These are phyloP conservation scores for Diplodia scrobiculata DNA, from an alignment of 2,329 filamentous ascomycete species.

Conservation along the genomic window DNA sequence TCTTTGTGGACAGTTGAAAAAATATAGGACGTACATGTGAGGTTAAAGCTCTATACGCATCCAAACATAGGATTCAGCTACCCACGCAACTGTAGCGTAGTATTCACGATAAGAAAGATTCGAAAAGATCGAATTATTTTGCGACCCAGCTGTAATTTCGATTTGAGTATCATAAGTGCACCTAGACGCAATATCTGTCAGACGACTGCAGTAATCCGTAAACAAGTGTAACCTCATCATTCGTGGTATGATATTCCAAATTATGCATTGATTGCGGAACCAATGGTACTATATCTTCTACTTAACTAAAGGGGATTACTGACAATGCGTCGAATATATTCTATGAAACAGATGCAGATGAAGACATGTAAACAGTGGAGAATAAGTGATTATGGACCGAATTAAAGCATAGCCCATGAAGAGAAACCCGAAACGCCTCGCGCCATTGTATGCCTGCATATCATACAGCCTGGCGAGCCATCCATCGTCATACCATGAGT, in stretches of 20 bases:
- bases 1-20: too few relatives aligned
- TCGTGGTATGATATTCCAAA: too few relatives aligned
- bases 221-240: too few relatives aligned
- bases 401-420: neutral
- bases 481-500: neutral
- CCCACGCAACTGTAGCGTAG: neutral
- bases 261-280: too few relatives aligned
- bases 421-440: conserved; percentile 13
- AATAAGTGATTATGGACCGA: neutral
- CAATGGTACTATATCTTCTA: too few relatives aligned
- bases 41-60: neutral
- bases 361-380: neutral
- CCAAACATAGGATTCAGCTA: neutral
- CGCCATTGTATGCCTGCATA: conserved; percentile 21
- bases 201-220: too few relatives aligned
- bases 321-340: neutral
- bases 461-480: conserved; percentile 4
- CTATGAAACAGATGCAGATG: neutral
- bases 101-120: neutral
- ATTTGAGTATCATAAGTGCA: too few relatives aligned
- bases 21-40: neutral
- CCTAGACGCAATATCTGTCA: too few relatives aligned
- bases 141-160: neutral
- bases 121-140: too few relatives aligned
- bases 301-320: neutral